Percentiles rank a stretch among this genome's conserved stretches.
phyloP scores from a whole-genome alignment of 129 eudicot species.

The Silybum marianum region DNA sequence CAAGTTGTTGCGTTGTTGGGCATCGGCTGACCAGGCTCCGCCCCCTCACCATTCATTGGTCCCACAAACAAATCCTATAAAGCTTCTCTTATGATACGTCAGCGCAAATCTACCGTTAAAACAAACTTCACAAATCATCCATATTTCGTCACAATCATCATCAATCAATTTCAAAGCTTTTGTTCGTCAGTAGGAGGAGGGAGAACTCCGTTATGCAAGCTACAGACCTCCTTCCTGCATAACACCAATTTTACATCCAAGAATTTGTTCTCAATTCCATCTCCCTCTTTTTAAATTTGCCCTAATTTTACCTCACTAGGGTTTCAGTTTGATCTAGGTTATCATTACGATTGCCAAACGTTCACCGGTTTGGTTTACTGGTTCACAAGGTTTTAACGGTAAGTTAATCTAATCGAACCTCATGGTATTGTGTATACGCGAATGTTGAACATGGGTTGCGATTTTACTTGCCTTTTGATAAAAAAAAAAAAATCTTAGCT shows the following conservation, averaged over 20 bases:
- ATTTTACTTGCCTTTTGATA: background rate
- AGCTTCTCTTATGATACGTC: constrained; percentile 22
- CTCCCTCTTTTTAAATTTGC: background rate
- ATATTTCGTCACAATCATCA: background rate
- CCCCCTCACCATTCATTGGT: constrained; percentile 3
- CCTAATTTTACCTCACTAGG: constrained; percentile 26
- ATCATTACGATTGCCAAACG: constrained; percentile 10
- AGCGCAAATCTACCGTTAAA: constrained; percentile 26
- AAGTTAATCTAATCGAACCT: constrained; percentile 18
- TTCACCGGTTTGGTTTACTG: constrained; percentile 9
- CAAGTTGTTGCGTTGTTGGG: background rate
- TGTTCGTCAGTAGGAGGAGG: constrained; percentile 14
- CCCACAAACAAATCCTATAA: constrained; percentile 23
- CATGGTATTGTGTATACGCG: background rate
- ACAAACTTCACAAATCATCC: constrained; percentile 5
- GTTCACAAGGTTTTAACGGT: constrained; percentile 15
- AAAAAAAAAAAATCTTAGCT: background rate
- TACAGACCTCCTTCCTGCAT: constrained; percentile 5
- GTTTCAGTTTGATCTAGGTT: constrained; percentile 15
- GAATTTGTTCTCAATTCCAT: constrained; percentile 9
- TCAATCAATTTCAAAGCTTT: constrained; percentile 13
- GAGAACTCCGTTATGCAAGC: background rate
- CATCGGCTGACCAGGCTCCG: background rate
- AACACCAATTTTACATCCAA: constrained; percentile 17
- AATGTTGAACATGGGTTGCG: constrained; percentile 11